phyloP scores from a whole-genome alignment of 768 basidiomycete genomes.

The Phlegmacium glaucopus region DNA sequence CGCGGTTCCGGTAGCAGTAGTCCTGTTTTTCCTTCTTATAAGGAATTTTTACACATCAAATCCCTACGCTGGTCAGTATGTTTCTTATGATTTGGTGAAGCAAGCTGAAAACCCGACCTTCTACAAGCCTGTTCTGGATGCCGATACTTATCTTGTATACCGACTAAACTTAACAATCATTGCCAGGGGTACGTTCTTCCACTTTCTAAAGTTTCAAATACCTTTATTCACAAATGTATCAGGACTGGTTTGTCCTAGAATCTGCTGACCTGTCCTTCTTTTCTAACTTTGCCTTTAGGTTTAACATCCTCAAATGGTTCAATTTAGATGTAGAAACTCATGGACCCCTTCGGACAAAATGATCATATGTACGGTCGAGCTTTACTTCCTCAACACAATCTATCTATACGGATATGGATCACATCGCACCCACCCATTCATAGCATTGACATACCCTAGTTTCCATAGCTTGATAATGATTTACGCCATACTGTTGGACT shows the following conservation, averaged over 20 bases:
- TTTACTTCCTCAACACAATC: too few species aligned
- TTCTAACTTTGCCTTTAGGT: too few species aligned
- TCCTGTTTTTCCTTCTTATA: constrained; percentile 79
- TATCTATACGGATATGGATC: too few species aligned
- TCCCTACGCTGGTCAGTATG: constrained; percentile 70
- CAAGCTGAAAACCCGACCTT: constrained; percentile 1
- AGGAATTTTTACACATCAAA: constrained; percentile 90
- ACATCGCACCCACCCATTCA: too few species aligned
- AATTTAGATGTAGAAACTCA: too few species aligned
- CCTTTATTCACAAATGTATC: neutral
- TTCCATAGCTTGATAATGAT: too few species aligned
- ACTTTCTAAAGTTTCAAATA: neutral
- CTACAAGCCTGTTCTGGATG: constrained; percentile 77
- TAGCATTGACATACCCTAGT: too few species aligned
- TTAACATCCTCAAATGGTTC: too few species aligned
- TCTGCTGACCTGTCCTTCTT: neutral
- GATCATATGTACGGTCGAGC: too few species aligned
- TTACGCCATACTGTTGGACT: too few species aligned
- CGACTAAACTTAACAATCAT: constrained; percentile 65
- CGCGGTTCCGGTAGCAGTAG: constrained; percentile 70
- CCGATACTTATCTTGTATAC: constrained; percentile 88
- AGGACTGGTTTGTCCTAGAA: constrained; percentile 33
- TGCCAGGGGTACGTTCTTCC: constrained; percentile 50
- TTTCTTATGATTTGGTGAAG: constrained; percentile 1
- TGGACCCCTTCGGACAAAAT: too few species aligned